These are phyloP conservation scores for Xylaria sp. DNA, from an alignment of 2,329 filamentous ascomycete species.

Conservation along the genomic window DNA sequence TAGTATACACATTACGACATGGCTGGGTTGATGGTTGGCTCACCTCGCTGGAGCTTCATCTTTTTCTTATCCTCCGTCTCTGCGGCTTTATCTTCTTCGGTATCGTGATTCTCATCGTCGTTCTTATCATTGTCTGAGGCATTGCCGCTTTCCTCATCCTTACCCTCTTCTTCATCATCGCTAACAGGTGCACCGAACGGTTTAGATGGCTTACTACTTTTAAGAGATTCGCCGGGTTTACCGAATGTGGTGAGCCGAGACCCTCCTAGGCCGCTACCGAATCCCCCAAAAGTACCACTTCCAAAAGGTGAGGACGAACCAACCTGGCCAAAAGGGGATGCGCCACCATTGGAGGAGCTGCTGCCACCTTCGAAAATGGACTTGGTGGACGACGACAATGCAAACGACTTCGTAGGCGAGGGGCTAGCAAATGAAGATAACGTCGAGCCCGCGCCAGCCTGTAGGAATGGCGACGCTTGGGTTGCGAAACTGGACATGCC, in stretches of 20 bases:
- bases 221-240: conserved; percentile 65
- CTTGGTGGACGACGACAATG: conserved; percentile 53
- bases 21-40: conserved; percentile 47
- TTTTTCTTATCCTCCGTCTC: conserved; percentile 70
- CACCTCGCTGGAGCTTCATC: conserved; percentile 75
- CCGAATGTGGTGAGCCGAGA: conserved; percentile 76
- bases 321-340: conserved; percentile 48
- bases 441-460: conserved; percentile 44
- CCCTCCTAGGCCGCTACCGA: conserved; percentile 54
- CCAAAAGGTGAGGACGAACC: conserved; percentile 48
- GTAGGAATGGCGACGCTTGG: conserved; percentile 61
- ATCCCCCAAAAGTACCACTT: conserved; percentile 60
- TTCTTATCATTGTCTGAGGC: conserved; percentile 55
- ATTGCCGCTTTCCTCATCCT: conserved; percentile 54
- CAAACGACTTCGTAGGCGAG: conserved; percentile 55
- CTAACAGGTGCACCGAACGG: conserved; percentile 82
- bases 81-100: conserved; percentile 25
- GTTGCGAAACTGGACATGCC: conserved; percentile 69
- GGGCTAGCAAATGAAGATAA: conserved; percentile 59
- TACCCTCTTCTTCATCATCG: conserved; percentile 57
- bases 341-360: conserved; percentile 45
- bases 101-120: conserved; percentile 58
- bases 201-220: conserved; percentile 71
- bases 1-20: conserved; percentile 41
- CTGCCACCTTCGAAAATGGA: conserved; percentile 61